Evolutionary conservation across 257 asterid species (phyloP), one percentile per base, ranked within the genome.

Genomic region (Eustoma russellianum): DNA sequence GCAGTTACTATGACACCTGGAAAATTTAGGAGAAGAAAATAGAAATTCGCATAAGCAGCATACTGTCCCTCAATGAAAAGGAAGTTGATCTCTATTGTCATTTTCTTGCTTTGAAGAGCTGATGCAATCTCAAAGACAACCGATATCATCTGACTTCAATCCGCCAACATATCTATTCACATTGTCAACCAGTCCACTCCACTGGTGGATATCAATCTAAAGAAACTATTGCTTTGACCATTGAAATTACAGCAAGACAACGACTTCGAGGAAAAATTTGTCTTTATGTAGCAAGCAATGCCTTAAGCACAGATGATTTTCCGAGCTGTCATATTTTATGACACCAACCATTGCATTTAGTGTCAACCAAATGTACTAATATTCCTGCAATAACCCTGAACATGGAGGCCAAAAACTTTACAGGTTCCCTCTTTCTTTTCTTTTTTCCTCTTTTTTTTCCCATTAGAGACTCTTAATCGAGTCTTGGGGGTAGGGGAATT

Each of bases 1-100:
- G 83, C 81, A 11, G 77, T 70, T 66, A 85, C 59, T 49, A 77
- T 41, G 61, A 85, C 88, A 73, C 82, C 98, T 92, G 68, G 46
- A 47, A 63, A 63, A 53, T 51, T 51, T 18, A 14, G 9, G 38
- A 19, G 14, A 34, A 14, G 24, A 19, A 13, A 34, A 14, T 14
- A 14, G 24, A 19, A 13, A 34, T 9, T 14, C 12, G 38, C 30
- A 11, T 10, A 43, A 5, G 24, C 33, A 48, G 41, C 6, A 6
- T 9, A 30, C 18, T 15, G 45, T 13, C 9, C n/a, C n/a, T 51
- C 9, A 17, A 9, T n/a, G 13, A 35, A 17, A 13, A 61, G 19
- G 34, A 61, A 45, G 43, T 13, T 9, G 0, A 7, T 11, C 14
- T 5, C 11, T 46, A 24, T 40, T 44, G 35, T 38, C 46, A 40